A percentile compares a stretch with the other conserved stretches of the same genome.
Conservation (phyloP, 2,329 filamentous ascomycete species). For the Alternaria hordeiaustralica region DNA sequence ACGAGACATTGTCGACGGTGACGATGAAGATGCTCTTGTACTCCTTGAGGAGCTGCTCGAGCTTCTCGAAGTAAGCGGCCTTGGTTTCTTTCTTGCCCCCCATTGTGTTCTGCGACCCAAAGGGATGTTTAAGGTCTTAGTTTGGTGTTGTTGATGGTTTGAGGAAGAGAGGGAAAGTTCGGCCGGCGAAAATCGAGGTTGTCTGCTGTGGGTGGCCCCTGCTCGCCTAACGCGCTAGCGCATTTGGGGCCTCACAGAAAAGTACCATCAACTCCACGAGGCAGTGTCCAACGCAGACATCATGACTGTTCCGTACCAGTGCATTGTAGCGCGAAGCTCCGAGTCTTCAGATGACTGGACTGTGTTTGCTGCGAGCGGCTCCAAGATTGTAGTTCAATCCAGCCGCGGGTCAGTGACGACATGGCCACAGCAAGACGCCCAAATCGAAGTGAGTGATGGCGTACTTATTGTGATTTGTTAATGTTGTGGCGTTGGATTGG, state of each 20-base stretch:
- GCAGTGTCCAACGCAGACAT: constrained; percentile 13
- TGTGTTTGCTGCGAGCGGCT: constrained; percentile 76
- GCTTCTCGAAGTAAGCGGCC: constrained; percentile 99
- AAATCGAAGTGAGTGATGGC: constrained; percentile 31
- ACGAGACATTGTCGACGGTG: constrained; percentile 93
- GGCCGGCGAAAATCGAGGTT: constrained; percentile 32
- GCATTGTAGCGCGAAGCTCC: constrained; percentile 38
- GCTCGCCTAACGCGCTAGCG: constrained; percentile 24
- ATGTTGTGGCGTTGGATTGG: neutral
- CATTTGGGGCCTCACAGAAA: constrained; percentile 14
- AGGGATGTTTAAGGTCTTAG: constrained; percentile 97
- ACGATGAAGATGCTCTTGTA: constrained; percentile 99
- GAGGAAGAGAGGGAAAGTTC: constrained; percentile 14
- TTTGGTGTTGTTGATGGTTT: constrained; percentile 35
- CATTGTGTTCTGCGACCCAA: constrained; percentile 96
- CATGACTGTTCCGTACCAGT: constrained; percentile 52
- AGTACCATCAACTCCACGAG: constrained; percentile 13
- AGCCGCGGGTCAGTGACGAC: constrained; percentile 38
- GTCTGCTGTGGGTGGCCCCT: constrained; percentile 29
- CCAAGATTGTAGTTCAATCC: constrained; percentile 65
- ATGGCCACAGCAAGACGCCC: constrained; percentile 34
- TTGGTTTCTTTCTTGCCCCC: constrained; percentile 97
- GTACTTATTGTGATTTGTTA: neutral
- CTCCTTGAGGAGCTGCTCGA: constrained; percentile 94
- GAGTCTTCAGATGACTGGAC: constrained; percentile 48